These are phyloP conservation scores for Juncus effusus DNA, from an alignment of 176 grass and related monocot genomes.

Conservation along the genomic window DNA sequence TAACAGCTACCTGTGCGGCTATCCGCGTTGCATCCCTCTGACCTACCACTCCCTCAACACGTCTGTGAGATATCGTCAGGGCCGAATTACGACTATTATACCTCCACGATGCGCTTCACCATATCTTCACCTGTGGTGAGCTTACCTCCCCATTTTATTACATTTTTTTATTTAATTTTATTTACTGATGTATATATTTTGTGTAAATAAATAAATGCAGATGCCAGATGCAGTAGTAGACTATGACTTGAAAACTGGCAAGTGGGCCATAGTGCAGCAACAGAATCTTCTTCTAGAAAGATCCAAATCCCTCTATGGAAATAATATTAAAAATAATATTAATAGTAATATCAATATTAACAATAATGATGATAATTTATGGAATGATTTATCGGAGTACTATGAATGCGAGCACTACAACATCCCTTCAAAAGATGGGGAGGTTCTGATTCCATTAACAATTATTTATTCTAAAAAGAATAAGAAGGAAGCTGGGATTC, in stretches of 20 bases:
- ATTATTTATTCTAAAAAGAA: constrained; percentile 76
- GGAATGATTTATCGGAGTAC: constrained; percentile 89
- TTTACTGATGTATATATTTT: not conserved
- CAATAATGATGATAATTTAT: constrained; percentile 40
- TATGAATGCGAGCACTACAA: constrained; percentile 83
- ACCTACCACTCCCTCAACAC: constrained; percentile 75
- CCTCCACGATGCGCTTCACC: constrained; percentile 80
- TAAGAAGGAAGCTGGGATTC: constrained; percentile 66
- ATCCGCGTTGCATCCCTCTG: constrained; percentile 51
- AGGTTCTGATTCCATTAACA: constrained; percentile 62
- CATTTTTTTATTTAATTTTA: constrained; percentile 16
- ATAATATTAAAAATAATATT: constrained; percentile 19
- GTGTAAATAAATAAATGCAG: constrained; percentile 34
- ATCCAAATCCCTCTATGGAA: constrained; percentile 68
- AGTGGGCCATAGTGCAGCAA: constrained; percentile 87
- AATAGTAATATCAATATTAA: constrained; percentile 9
- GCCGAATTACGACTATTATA: constrained; percentile 84
- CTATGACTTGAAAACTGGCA: constrained; percentile 77
- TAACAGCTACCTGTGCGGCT: constrained; percentile 61
- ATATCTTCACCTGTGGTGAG: constrained; percentile 92
- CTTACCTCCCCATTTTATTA: constrained; percentile 7
- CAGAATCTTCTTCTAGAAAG: constrained; percentile 91
- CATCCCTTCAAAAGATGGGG: constrained; percentile 66
- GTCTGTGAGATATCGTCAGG: constrained; percentile 84
- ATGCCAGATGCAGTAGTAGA: constrained; percentile 96